Base-by-base conservation (phyloP, 352 stramenopile genomes). In the Phytopythium cucurbitacearum region DNA sequence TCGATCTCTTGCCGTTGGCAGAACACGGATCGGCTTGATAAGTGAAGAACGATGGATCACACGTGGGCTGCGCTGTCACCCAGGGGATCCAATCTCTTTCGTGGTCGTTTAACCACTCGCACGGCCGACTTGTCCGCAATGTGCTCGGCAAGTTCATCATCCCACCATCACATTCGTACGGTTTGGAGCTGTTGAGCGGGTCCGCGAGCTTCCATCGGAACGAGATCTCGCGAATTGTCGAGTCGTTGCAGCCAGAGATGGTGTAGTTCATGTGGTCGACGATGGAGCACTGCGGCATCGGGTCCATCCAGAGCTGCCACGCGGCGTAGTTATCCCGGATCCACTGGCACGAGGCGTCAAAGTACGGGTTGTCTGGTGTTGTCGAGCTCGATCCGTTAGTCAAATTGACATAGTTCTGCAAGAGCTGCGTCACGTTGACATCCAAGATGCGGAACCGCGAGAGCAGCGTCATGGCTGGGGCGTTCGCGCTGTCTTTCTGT, bases 281-380 rank as follows among this genome's bases (percentile, higher is more conserved):
- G 4, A 81, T 53, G 1, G 64, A 71, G 21, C 70, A 80, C 7
- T 72, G 7, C 0, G 67, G 70, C 21, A 80, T 0, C 4, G 53
- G 67, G 4, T 76, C 58, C 3, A 81, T 9, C 76, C 74, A 88
- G 0, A 60, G 46, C 16, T 49, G 65, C 76, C 74, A 88, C 5
- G 48, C 47, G 16, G 62, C 56, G 41, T 83, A 88, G 49, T 86
- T 86, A 0, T 48, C 38, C 36, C 69, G 67, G 9, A 85, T 51
- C 72, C 72, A 88, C 15, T 63, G 66, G 47, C 74, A 87, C 3
- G 73, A 61, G 0, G 73, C 61, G 3, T 56, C 36, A 33, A 86
- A 86, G 15, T 64, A 56, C 0, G 69, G 69, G 7, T 73, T 52
- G 13, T 68, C 46, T 7, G 45, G 36, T 64, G 56, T 5, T 35